Evolutionary conservation across 345 rosid species (phyloP).

Genomic region (Citrus australasica): DNA sequence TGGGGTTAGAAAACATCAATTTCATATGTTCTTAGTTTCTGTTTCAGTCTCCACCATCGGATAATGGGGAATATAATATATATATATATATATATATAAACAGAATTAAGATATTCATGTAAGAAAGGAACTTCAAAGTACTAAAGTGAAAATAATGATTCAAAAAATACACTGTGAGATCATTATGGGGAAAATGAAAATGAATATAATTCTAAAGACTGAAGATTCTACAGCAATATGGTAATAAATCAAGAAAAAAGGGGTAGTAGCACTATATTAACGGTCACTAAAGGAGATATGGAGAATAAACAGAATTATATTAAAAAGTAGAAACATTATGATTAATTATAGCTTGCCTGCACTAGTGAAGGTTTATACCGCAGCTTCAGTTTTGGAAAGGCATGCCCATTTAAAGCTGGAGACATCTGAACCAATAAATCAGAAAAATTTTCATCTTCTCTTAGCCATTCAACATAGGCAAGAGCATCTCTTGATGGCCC

Average conservation of each 20-base stretch:
- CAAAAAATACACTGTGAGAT: neutral
- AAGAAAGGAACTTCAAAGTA: neutral
- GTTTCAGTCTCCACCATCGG: neutral
- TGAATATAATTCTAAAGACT: neutral
- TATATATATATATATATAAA: neutral
- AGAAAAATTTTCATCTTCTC: slow-evolving; percentile 59
- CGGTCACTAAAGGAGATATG: neutral
- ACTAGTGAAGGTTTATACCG: slow-evolving; percentile 87
- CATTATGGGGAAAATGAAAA: neutral
- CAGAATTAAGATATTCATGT: neutral
- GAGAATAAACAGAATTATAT: neutral
- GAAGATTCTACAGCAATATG: neutral
- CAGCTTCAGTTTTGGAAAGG: slow-evolving; percentile 82
- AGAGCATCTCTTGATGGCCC: slow-evolving; percentile 79
- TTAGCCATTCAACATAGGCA: slow-evolving; percentile 80
- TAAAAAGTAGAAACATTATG: neutral
- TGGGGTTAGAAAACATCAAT: neutral
- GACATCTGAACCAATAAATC: slow-evolving; percentile 79
- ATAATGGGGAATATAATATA: neutral
- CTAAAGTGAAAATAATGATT: neutral
- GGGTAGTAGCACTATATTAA: neutral
- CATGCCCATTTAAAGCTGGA: slow-evolving; percentile 72
- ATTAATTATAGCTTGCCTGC: slow-evolving; percentile 51
- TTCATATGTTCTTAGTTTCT: neutral
- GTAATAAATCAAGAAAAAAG: neutral